phyloP scores from a whole-genome alignment of 768 basidiomycete genomes.

The Leucocoprinus sp. region DNA sequence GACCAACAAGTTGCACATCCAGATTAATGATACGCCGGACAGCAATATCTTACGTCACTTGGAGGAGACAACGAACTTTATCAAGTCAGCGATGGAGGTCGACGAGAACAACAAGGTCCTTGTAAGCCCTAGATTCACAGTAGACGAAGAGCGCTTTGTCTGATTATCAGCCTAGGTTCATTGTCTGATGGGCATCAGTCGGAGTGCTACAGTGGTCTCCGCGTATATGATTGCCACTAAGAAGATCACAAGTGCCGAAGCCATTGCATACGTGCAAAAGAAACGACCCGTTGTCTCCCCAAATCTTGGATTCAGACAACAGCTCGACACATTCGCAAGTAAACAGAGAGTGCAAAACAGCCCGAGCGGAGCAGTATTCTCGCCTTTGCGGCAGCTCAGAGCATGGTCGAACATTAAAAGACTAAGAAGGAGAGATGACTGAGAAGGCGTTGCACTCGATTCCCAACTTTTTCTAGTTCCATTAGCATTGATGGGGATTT shows the following conservation, averaged over 20 bases:
- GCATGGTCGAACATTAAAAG: slow-evolving; percentile 1
- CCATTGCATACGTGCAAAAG: slow-evolving; percentile 45
- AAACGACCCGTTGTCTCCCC: slow-evolving; percentile 56
- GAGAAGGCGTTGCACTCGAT: neutral
- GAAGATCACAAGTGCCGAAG: slow-evolving; percentile 42
- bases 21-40: slow-evolving; percentile 22
- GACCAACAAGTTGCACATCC: slow-evolving; percentile 42
- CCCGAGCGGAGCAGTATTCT: slow-evolving; percentile 5
- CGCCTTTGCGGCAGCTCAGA: slow-evolving; percentile 6
- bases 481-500: neutral
- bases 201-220: slow-evolving; percentile 68
- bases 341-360: slow-evolving; percentile 16
- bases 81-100: slow-evolving; percentile 24
- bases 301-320: slow-evolving; percentile 58
- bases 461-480: neutral
- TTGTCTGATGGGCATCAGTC: slow-evolving; percentile 67
- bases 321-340: slow-evolving; percentile 37
- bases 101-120: slow-evolving; percentile 30
- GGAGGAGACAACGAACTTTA: slow-evolving; percentile 29
- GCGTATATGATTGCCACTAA: slow-evolving; percentile 58
- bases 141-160: neutral
- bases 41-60: slow-evolving; percentile 27
- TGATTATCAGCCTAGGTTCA: slow-evolving; percentile 45
- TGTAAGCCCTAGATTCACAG: slow-evolving; percentile 17
- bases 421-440: slow-evolving; percentile 1